Conservation (phyloP, 345 rosid genomes). For the Eucalyptus regnans region DNA sequence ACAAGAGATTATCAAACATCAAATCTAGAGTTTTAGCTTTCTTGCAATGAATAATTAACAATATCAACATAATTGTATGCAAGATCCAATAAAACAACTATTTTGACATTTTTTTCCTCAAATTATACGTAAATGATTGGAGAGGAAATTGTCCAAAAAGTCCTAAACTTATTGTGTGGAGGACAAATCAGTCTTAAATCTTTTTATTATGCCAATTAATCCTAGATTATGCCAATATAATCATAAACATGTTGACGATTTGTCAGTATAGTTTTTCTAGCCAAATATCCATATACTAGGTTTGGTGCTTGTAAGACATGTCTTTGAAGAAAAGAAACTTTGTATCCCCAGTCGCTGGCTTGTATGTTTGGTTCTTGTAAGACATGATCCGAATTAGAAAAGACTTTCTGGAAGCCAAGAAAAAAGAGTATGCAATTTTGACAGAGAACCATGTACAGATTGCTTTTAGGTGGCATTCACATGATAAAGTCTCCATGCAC, state of each 20-base stretch:
- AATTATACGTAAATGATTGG: neutral
- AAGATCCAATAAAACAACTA: neutral
- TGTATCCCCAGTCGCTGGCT: neutral
- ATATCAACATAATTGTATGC: neutral
- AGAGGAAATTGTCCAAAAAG: accelerated
- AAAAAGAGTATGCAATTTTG: neutral
- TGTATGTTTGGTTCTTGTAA: neutral
- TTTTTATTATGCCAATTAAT: accelerated
- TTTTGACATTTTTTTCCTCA: neutral
- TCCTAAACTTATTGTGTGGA: accelerated
- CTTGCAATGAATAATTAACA: neutral
- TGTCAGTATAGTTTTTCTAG: accelerated
- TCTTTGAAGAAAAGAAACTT: accelerated
- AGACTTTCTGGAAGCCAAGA: neutral
- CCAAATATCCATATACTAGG: neutral
- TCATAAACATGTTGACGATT: too few relatives aligned
- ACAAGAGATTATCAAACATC: neutral
- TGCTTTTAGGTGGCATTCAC: neutral
- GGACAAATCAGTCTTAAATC: accelerated
- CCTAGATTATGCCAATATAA: accelerated
- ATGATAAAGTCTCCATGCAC: neutral
- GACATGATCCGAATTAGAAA: neutral
- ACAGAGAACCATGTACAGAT: neutral
- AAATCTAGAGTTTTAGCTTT: neutral
- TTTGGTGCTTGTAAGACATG: neutral